These are phyloP conservation scores for Flaveria linearis DNA, from an alignment of 129 eudicot genomes.

Conservation along the genomic window DNA sequence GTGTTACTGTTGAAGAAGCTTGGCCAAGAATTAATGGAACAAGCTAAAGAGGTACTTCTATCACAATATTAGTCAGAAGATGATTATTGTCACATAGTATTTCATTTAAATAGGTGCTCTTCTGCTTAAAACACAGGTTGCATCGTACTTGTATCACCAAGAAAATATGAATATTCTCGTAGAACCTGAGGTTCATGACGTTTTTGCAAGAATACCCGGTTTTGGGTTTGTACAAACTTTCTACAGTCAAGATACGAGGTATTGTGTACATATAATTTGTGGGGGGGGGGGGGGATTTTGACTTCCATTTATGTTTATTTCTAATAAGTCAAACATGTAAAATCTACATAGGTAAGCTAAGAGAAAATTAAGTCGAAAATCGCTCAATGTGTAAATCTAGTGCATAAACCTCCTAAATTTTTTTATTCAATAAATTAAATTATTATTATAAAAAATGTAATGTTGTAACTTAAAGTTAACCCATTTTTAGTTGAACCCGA, in stretches of 20 bases:
- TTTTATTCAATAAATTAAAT: not conserved
- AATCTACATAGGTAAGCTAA: not conserved
- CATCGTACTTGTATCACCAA: slow-evolving; percentile 84
- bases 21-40: slow-evolving; percentile 91
- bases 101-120: not conserved
- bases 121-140: slow-evolving; percentile 57
- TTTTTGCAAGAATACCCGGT: slow-evolving; percentile 95
- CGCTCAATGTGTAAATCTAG: not conserved
- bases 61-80: slow-evolving; percentile 8
- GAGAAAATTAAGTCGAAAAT: not conserved
- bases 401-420: not conserved
- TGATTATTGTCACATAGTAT: not conserved
- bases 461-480: not conserved
- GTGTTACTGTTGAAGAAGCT: slow-evolving; percentile 84
- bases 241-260: slow-evolving; percentile 97
- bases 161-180: slow-evolving; percentile 96
- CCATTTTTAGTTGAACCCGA: not conserved
- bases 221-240: slow-evolving; percentile 99
- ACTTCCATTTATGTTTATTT: not conserved
- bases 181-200: slow-evolving; percentile 97
- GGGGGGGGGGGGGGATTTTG: not conserved
- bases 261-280: slow-evolving; percentile 22
- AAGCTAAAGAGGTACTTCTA: slow-evolving; percentile 88
- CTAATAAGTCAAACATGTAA: not conserved
- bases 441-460: not conserved